Percentiles rank a stretch among this genome's conserved stretches.
phyloP scores from a whole-genome alignment of 441 rosid genomes.

The Hura crepitans region DNA sequence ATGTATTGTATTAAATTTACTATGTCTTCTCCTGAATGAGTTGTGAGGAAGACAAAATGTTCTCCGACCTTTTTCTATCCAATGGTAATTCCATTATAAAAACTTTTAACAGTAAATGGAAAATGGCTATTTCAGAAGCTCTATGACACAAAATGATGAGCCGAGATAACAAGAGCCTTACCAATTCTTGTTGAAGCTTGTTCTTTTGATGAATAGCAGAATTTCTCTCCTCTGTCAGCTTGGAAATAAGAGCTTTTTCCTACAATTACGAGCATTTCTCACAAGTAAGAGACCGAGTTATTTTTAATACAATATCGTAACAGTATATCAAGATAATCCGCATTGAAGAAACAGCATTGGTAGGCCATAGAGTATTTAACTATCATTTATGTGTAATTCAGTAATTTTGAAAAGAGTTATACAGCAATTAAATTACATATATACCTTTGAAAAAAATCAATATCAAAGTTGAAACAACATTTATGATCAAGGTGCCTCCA shows the following conservation, averaged over 20 bases:
- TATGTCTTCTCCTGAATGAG: not conserved
- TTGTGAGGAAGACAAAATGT: not conserved
- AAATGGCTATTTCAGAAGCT: not conserved
- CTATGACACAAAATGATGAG: not conserved
- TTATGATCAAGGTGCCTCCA: not conserved
- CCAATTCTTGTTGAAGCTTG: slow-evolving; percentile 76
- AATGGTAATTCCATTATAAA: not conserved
- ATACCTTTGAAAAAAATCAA: not conserved
- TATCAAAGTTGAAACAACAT: not conserved
- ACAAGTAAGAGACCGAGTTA: not conserved
- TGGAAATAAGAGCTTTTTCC: slow-evolving; percentile 58
- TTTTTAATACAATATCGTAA: not conserved
- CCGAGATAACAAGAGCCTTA: slow-evolving; percentile 25
- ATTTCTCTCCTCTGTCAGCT: slow-evolving; percentile 68
- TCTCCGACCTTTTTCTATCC: not conserved
- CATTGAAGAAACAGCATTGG: not conserved
- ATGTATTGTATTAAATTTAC: not conserved
- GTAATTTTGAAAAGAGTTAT: not conserved
- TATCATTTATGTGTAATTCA: not conserved
- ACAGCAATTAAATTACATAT: not conserved
- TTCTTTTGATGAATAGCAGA: slow-evolving; percentile 55
- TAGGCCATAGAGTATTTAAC: not conserved
- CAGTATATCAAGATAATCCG: not conserved
- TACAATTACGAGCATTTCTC: slow-evolving; percentile 29
- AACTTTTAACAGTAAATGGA: not conserved